Conservation (phyloP, 352 stramenopile species). For the Thraustochytrium striatum region DNA sequence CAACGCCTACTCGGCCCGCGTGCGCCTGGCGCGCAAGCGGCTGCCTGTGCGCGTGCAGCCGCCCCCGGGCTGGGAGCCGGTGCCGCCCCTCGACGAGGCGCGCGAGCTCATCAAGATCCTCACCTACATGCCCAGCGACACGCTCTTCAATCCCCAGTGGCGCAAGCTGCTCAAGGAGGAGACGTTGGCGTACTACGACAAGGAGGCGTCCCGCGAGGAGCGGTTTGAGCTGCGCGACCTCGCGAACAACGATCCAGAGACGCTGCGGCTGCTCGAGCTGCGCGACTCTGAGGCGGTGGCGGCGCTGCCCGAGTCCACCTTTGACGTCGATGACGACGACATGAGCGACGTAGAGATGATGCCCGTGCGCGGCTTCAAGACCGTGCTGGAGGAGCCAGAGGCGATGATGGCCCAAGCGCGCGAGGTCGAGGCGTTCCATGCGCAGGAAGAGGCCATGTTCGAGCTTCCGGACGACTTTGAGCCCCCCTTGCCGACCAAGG, state of each 20-base stretch:
- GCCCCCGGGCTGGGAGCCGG: neutral
- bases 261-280: too few relatives aligned
- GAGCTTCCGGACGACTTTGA: too few relatives aligned
- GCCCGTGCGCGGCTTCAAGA: too few relatives aligned
- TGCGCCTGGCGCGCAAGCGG: neutral
- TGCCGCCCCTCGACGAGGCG: neutral
- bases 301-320: neutral
- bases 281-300: neutral
- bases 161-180: conserved; percentile 16
- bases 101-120: conserved; percentile 11
- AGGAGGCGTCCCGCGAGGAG: neutral
- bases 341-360: neutral
- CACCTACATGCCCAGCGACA: conserved; percentile 9
- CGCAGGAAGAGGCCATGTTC: too few relatives aligned
- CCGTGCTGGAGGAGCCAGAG: too few relatives aligned
- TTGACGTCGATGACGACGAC: neutral
- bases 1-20: neutral
- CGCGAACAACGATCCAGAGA: neutral
- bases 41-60: neutral
- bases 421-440: too few relatives aligned
- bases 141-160: conserved; percentile 32
- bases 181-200: neutral
- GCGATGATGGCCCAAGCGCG: too few relatives aligned
- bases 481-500: too few relatives aligned
- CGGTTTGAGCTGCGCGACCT: neutral